These are phyloP conservation scores for Begonia masoniana DNA, from an alignment of 306 rosid genomes.

Conservation along the genomic window DNA sequence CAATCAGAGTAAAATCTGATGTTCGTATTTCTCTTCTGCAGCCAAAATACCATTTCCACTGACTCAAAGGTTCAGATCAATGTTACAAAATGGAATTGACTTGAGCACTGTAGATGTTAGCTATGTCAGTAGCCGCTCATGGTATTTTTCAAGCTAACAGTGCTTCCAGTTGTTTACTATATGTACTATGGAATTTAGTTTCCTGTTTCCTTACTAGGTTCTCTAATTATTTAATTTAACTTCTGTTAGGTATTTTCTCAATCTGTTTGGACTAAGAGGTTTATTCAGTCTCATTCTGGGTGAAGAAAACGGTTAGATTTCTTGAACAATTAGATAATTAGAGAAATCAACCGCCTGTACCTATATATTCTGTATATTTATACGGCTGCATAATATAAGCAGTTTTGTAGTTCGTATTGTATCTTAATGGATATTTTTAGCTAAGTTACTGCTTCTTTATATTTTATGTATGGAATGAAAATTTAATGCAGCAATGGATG, in stretches of 20 bases:
- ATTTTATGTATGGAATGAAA: slow-evolving; percentile 1
- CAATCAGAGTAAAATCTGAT: not conserved
- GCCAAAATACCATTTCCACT: slow-evolving; percentile 98
- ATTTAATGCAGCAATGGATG: slow-evolving; percentile 75
- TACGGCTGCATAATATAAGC: not conserved
- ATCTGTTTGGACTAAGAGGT: slow-evolving; percentile 94
- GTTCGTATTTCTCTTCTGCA: slow-evolving; percentile 18
- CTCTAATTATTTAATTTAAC: too few species aligned
- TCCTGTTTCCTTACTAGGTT: too few species aligned
- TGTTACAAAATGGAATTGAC: slow-evolving; percentile 98
- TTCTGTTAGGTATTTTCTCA: slow-evolving; percentile 83
- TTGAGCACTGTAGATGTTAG: slow-evolving; percentile 99
- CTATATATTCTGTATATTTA: not conserved
- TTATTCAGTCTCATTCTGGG: slow-evolving; percentile 97
- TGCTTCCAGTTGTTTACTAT: too few species aligned
- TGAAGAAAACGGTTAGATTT: slow-evolving; percentile 88
- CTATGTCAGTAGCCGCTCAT: slow-evolving; percentile 98
- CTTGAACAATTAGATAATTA: not conserved
- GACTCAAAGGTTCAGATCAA: slow-evolving; percentile 93
- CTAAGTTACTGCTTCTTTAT: not conserved
- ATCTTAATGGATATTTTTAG: not conserved
- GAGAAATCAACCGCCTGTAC: not conserved
- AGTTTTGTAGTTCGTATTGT: not conserved
- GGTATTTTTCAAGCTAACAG: slow-evolving; percentile 34
- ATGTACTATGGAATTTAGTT: too few species aligned